A percentile compares a stretch with the other conserved stretches of the same genome.
Conservation (phyloP, 163 green algal species). For the Chlorella variabilis region DNA sequence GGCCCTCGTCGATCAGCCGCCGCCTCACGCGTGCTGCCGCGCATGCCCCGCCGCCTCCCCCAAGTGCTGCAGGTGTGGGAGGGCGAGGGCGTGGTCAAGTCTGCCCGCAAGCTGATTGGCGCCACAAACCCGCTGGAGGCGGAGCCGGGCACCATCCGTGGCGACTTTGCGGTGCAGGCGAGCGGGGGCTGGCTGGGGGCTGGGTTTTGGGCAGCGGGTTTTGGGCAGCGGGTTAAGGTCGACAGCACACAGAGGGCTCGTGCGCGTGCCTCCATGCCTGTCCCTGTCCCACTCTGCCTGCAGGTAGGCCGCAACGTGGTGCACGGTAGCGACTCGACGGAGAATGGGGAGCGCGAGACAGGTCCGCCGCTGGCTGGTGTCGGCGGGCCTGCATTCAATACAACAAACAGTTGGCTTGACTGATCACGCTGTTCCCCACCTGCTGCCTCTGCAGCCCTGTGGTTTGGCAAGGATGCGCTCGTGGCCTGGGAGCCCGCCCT, state of each 20-base stretch:
- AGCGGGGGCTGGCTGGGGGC: too few species aligned
- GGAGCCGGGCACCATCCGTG: conserved; percentile 95
- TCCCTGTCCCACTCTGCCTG: too few species aligned
- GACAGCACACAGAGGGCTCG: too few species aligned
- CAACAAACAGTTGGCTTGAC: neutral
- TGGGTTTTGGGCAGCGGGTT: too few species aligned
- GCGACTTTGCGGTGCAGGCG: conserved; percentile 87
- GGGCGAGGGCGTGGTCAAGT: conserved; percentile 90
- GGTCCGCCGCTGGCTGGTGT: conserved; percentile 32
- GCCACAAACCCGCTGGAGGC: conserved; percentile 92
- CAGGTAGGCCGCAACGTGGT: conserved; percentile 85
- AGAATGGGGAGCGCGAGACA: conserved; percentile 70
- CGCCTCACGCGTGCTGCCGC: too few species aligned
- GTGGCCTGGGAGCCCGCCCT: conserved; percentile 51
- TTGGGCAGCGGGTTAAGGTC: too few species aligned
- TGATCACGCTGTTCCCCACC: neutral
- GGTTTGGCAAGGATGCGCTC: conserved; percentile 55
- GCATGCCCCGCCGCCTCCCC: too few species aligned
- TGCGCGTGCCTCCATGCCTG: neutral
- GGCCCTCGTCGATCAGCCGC: too few species aligned
- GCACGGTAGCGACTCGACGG: conserved; percentile 81
- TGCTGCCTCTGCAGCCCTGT: conserved; percentile 55
- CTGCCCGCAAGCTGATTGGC: conserved; percentile 91
- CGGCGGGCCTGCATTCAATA: too few species aligned
- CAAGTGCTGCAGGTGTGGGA: conserved; percentile 83